phyloP scores from a whole-genome alignment of 805 yeast genomes.

The Metschnikowia dekortorum region DNA sequence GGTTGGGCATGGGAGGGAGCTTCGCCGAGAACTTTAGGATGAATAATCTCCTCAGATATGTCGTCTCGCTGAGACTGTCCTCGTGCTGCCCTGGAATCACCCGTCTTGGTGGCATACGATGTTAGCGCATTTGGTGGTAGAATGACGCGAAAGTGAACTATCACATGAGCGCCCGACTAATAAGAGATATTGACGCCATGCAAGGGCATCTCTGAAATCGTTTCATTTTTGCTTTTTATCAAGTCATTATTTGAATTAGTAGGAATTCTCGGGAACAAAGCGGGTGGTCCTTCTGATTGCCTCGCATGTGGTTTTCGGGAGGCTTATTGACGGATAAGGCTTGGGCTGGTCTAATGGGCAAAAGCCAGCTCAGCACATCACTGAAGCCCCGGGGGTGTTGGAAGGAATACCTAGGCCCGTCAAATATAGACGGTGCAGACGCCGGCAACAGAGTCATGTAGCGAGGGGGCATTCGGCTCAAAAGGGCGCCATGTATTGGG shows the following conservation, averaged over 20 bases:
- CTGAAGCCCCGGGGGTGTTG: constrained; percentile 1
- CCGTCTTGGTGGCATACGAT: constrained; percentile 1
- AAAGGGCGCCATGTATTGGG: background rate
- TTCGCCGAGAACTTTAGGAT: background rate
- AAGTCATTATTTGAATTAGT: background rate
- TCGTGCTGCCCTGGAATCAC: background rate
- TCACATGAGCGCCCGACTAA: background rate
- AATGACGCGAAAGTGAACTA: background rate
- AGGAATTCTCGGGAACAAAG: constrained; percentile 2
- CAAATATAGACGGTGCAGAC: background rate
- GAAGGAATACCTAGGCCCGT: background rate
- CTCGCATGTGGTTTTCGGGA: background rate
- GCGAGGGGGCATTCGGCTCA: background rate
- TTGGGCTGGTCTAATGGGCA: background rate
- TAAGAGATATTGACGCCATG: background rate
- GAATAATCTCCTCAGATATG: constrained; percentile 9
- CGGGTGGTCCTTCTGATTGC: background rate
- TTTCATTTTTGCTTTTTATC: background rate
- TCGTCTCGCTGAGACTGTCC: constrained; percentile 17
- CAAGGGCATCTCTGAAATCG: background rate
- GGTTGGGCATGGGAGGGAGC: background rate
- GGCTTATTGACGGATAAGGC: constrained; percentile 5
- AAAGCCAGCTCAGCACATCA: constrained; percentile 3
- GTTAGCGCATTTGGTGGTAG: background rate
- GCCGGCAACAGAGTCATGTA: background rate